phyloP scores from a whole-genome alignment of 208 protist species.

The Crithidia thermophila region DNA sequence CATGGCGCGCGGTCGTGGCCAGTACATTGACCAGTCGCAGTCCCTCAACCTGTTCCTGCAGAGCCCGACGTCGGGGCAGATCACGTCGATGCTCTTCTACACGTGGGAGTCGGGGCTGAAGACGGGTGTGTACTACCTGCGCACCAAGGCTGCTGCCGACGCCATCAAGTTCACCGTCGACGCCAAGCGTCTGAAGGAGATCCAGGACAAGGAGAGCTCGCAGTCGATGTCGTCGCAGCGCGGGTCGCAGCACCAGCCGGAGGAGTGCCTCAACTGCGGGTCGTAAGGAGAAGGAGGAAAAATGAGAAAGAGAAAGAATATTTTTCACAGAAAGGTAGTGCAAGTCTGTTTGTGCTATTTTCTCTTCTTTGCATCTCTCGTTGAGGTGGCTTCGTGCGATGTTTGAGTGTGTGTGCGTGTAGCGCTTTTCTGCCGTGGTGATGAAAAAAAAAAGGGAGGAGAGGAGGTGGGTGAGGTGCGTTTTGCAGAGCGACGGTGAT shows the following conservation, averaged over 20 bases:
- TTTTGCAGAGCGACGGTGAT: too few relatives aligned
- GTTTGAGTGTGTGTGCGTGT: too few relatives aligned
- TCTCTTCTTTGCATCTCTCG: background rate
- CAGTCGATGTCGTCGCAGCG: constrained; percentile 9
- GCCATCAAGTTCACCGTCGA: constrained; percentile 99
- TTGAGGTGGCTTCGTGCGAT: too few relatives aligned
- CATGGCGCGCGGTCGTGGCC: constrained; percentile 98
- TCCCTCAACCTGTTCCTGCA: constrained; percentile 99
- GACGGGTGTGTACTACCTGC: constrained; percentile 99
- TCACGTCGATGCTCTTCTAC: constrained; percentile 99
- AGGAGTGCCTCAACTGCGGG: constrained; percentile 90
- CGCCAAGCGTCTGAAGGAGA: constrained; percentile 75
- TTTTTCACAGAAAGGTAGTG: background rate
- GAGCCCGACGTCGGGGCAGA: constrained; percentile 93
- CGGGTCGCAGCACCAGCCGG: constrained; percentile 37
- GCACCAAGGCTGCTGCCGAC: constrained; percentile 96
- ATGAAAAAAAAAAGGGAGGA: background rate
- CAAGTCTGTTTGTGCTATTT: background rate
- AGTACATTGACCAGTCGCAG: constrained; percentile 99
- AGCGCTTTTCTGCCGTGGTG: too few relatives aligned
- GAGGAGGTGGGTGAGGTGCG: background rate
- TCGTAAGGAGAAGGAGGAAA: constrained; percentile 38
- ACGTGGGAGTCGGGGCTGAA: constrained; percentile 99
- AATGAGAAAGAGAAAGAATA: background rate
- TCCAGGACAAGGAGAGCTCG: constrained; percentile 43